A percentile compares a stretch with the other conserved stretches of the same genome.
Evolutionary conservation across 257 asterid genomes (phyloP).

Genomic region (Scutellaria galericulata): DNA sequence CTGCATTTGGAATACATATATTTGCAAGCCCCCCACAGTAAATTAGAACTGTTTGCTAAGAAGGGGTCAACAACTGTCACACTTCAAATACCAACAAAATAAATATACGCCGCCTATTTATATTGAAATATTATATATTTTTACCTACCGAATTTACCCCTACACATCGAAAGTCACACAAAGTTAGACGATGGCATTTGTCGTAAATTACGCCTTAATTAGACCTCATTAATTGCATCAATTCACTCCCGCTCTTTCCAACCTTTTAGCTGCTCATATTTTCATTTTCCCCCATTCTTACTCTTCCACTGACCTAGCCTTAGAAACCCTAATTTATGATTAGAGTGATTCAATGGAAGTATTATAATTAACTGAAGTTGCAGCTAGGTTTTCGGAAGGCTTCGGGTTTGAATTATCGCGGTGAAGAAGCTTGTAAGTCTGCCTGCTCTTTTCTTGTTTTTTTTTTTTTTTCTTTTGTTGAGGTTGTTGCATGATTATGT

Average conservation of each 20-base stretch:
- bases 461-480: neutral
- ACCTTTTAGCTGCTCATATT: conserved; percentile 37
- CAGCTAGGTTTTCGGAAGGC: neutral
- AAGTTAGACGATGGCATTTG: conserved; percentile 40
- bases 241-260: conserved; percentile 55
- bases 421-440: conserved; percentile 39
- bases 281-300: conserved; percentile 22
- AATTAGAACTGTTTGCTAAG: neutral
- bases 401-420: conserved; percentile 4
- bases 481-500: conserved; percentile 21
- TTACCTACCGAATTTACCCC: conserved; percentile 39
- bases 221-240: conserved; percentile 28
- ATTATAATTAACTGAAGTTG: conserved; percentile 5
- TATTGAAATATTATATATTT: neutral
- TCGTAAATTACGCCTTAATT: conserved; percentile 34
- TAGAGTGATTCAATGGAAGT: neutral
- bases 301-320: conserved; percentile 44
- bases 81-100: conserved; percentile 42
- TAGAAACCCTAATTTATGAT: conserved; percentile 37
- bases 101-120: conserved; percentile 36
- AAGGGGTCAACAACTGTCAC: conserved; percentile 35
- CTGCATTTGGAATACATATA: conserved; percentile 9
- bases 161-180: neutral
- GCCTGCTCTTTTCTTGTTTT: neutral
- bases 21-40: conserved; percentile 22